Evolutionary conservation across 495 filamentous ascomycete genomes (phyloP), one percentile per base, ranked within the genome.

Genomic region (Massariosphaeria phaeospora): DNA sequence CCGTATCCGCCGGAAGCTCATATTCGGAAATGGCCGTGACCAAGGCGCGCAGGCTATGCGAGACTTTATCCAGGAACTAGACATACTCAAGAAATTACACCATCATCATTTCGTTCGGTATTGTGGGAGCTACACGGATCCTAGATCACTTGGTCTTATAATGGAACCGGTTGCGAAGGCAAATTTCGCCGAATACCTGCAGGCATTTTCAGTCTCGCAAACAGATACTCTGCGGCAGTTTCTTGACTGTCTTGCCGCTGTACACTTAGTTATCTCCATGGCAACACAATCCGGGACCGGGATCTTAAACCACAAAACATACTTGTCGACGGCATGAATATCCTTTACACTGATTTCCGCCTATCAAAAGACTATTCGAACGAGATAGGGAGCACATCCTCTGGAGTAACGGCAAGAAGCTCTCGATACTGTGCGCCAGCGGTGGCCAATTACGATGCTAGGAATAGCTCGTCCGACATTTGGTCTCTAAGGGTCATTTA

Each of bases 241-340:
- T 55, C 69, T 74, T 44, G 70, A 70, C 13, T 75, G 73, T 43
- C 64, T 75, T 12, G 65, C 68, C 4, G 59, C n/a, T n/a, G 41
- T 2, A 67, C 67, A 5, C 29, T 76, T 10, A 51, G 31, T 17
- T 74, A 67, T 58, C 54, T 76, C 17, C 74, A 76, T 53, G 43
- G 52, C 6, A 36, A 61, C 18, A 43, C 63, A 27, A 61, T 75
- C 25, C 55, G 65, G 34, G 73, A 75, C 57, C 59, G 63, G 38
- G 73, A 76, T 50, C 67, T 76, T 49, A 76, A 76, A 54, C 73
- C 73, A 2, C 49, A 63, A 38, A 75, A 76, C 41, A 70, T 76
- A 13, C 59, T 75, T 13, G 50, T 76, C 12, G 62, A 72, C 18
- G 41, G 43, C 26, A 59, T 48, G 8, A 53, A 44, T 7, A 59